Conservation (phyloP, 371 early-diverging fungal species). For the Rhizopus sp. region DNA sequence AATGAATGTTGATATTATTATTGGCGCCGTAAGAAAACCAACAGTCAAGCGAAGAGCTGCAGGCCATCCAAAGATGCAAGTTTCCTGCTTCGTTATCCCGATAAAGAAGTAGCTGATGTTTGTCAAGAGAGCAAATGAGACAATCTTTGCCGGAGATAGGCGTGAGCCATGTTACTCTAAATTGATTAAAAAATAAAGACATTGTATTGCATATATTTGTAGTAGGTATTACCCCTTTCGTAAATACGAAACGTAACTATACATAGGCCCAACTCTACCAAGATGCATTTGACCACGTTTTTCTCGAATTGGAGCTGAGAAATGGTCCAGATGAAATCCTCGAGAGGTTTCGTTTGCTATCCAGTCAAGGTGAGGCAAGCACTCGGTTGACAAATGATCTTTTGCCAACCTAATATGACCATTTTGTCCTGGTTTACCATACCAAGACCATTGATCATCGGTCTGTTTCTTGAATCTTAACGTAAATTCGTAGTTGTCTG, state of each 20-base stretch:
- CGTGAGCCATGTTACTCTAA: conserved; percentile 23
- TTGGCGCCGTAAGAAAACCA: conserved; percentile 13
- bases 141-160: conserved; percentile 16
- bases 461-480: conserved; percentile 2
- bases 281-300: background rate
- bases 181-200: background rate
- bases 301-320: background rate
- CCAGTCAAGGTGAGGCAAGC: conserved; percentile 7
- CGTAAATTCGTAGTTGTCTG: conserved; percentile 18
- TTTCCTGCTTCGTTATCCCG: conserved; percentile 10
- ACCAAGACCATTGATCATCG: conserved; percentile 18
- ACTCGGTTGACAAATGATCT: background rate
- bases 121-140: background rate
- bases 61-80: conserved; percentile 22
- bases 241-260: conserved; percentile 8
- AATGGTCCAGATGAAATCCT: background rate
- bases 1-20: background rate
- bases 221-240: conserved; percentile 17
- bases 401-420: conserved; percentile 7
- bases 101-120: conserved; percentile 23
- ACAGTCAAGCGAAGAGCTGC: conserved; percentile 6
- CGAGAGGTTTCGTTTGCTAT: conserved; percentile 3
- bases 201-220: background rate
- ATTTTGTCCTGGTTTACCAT: conserved; percentile 12
- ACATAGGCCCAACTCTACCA: conserved; percentile 7